Evolutionary conservation across 805 yeast species (phyloP), one percentile per base, ranked within the genome.

Genomic region (Candida awuae): DNA sequence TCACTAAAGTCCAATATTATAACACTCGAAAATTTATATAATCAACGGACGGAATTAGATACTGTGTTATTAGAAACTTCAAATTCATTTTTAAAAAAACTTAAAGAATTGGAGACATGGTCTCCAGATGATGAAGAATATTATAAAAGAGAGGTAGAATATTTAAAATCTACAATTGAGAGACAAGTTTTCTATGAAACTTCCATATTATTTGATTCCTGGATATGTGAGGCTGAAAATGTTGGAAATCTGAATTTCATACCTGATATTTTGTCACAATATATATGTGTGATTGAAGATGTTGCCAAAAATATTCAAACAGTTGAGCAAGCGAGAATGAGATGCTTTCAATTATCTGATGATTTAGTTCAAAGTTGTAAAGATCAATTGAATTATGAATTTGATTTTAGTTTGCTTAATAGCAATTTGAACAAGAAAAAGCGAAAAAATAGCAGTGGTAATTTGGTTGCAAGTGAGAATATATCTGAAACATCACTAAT

Each of bases 91-190:
- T 49, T 73, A n/a, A 58, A 61, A 25, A 66, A 67, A 38, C 54
- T 80, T 15, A 51, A 62, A 29, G 80, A 78, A 38, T 54, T 70
- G 48, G 80, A 75, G 25, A 61, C 69, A 4, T 82, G 88, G 87
- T 48, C 63, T 13, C 65, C 62, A 0, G 49, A 53, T 23, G 75
- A 75, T 53, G 59, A 70, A 3, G 38, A 53, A 2, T 42, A 66
- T 1, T 73, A 70, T 40, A 67, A 71, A 13, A 51, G 59, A 2
- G 56, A 65, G 33, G 51, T 76, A 4, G 55, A 59, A 1, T 52
- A 66, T 22, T 54, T 80, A 26, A 68, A 65, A 25, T 75, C 72
- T 18, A 54, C 67, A 0, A 56, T 75, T 3, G 77, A 77, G 29
- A 67, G 63, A 37, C 78, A 78, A 27, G 64, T 80, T 6, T 55